phyloP scores from a whole-genome alignment of 176 grass and related monocot genomes.

The Aegilops longissima region DNA sequence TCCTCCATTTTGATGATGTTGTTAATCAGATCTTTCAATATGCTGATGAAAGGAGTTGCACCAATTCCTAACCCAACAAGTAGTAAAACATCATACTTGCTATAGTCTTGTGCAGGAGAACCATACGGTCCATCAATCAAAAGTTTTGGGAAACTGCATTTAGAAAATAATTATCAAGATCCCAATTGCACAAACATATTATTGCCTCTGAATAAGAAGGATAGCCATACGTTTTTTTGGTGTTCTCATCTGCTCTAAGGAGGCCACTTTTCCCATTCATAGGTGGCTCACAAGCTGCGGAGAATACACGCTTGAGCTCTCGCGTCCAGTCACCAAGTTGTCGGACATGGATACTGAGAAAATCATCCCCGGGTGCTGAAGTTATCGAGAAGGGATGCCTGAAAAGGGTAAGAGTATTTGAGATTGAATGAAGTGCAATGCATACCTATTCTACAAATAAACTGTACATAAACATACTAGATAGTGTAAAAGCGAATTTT shows the following conservation, averaged over 20 bases:
- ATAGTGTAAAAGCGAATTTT: neutral
- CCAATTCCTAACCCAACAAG: slow-evolving; percentile 96
- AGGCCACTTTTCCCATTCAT: slow-evolving; percentile 88
- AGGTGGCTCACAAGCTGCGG: slow-evolving; percentile 86
- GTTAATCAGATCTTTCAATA: slow-evolving; percentile 82
- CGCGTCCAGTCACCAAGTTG: slow-evolving; percentile 98
- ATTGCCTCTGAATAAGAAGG: slow-evolving; percentile 13
- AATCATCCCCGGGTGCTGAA: slow-evolving; percentile 86
- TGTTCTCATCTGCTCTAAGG: slow-evolving; percentile 86
- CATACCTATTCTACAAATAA: neutral
- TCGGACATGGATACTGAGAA: slow-evolving; percentile 93
- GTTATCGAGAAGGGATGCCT: slow-evolving; percentile 99
- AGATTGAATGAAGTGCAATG: neutral
- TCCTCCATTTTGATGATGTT: slow-evolving; percentile 81
- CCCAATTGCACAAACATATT: slow-evolving; percentile 14
- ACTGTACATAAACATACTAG: neutral
- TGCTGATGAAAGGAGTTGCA: slow-evolving; percentile 90
- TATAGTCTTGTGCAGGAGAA: slow-evolving; percentile 92
- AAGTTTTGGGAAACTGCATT: slow-evolving; percentile 87
- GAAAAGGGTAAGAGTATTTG: slow-evolving; percentile 29
- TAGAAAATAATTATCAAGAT: slow-evolving; percentile 31
- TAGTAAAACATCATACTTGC: slow-evolving; percentile 84
- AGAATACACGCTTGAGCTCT: slow-evolving; percentile 84
- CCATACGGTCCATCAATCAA: slow-evolving; percentile 96
- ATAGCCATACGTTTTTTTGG: slow-evolving; percentile 65